Conservation (phyloP, 2,329 filamentous ascomycete species). For the Colletotrichum sidae region DNA sequence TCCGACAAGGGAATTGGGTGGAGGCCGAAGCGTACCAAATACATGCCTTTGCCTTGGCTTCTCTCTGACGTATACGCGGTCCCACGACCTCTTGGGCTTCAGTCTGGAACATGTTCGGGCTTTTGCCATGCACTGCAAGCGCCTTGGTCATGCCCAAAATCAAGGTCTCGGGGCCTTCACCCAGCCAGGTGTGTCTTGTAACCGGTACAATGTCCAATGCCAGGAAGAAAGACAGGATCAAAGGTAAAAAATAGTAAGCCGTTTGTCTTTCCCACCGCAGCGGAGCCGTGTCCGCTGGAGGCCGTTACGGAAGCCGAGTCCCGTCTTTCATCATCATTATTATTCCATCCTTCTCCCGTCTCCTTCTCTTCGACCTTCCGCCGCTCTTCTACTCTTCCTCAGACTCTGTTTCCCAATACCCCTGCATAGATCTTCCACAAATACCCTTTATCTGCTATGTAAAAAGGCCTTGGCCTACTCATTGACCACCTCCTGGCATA, state of each 20-base stretch:
- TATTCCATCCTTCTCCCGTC: constrained; percentile 13
- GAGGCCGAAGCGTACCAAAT: not conserved
- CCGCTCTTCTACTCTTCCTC: not conserved
- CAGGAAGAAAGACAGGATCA: not conserved
- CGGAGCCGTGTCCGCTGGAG: constrained; percentile 12
- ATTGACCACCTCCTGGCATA: not conserved
- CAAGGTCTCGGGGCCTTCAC: constrained; percentile 6
- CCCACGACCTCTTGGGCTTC: not conserved
- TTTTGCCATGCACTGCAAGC: constrained; percentile 16
- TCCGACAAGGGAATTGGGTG: too few relatives aligned
- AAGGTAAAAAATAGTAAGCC: not conserved
- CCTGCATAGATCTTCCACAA: constrained; percentile 18
- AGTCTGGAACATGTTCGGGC: constrained; percentile 12
- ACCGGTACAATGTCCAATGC: not conserved
- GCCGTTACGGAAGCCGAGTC: constrained; percentile 17
- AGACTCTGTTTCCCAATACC: not conserved
- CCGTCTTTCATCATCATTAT: constrained; percentile 28
- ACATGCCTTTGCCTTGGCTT: constrained; percentile 1
- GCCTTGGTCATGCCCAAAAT: constrained; percentile 16
- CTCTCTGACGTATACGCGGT: constrained; percentile 8
- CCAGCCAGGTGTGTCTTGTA: constrained; percentile 12
- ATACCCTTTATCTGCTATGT: not conserved
- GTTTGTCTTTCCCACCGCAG: not conserved
- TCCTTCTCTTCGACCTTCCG: not conserved
- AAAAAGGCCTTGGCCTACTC: constrained; percentile 24